Evolutionary conservation across 176 grass and related monocot genomes (phyloP).

Genomic region (Juncus inflexus): DNA sequence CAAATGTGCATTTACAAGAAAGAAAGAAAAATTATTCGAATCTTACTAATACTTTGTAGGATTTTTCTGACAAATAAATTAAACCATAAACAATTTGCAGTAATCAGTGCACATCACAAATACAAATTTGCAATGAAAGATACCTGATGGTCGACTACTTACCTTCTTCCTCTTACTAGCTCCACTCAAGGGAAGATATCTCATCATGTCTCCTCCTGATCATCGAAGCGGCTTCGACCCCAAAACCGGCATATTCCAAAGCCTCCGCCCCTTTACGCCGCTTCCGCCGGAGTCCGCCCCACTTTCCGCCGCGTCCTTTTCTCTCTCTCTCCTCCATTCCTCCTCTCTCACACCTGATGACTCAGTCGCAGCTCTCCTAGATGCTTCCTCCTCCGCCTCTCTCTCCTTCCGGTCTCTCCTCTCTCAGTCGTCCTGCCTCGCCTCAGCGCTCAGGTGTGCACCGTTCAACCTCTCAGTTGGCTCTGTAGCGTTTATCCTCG

Average conservation of each 20-base stretch:
- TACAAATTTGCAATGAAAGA: too few relatives aligned
- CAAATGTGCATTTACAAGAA: too few relatives aligned
- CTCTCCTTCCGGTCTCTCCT: conserved; percentile 55
- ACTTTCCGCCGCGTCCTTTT: conserved; percentile 40
- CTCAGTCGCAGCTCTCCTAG: conserved; percentile 45
- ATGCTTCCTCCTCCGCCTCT: conserved; percentile 41
- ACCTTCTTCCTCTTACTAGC: too few relatives aligned
- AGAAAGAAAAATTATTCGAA: too few relatives aligned
- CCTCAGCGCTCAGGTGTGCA: conserved; percentile 33
- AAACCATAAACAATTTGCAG: too few relatives aligned
- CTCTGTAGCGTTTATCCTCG: conserved; percentile 44
- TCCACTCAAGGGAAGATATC: too few relatives aligned
- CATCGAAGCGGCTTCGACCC: conserved; percentile 48
- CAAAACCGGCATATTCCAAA: conserved; percentile 47
- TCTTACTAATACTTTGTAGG: too few relatives aligned
- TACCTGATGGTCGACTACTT: too few relatives aligned
- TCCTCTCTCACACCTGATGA: conserved; percentile 34
- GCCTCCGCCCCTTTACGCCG: conserved; percentile 31
- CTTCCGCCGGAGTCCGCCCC: conserved; percentile 45
- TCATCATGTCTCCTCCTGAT: conserved; percentile 23
- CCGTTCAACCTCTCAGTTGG: conserved; percentile 35
- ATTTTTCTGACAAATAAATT: too few relatives aligned
- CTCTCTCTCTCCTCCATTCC: conserved; percentile 38
- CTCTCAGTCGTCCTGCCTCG: conserved; percentile 44
- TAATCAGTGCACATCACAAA: too few relatives aligned